Evolutionary conservation across 2,329 filamentous ascomycete species (phyloP), one percentile per base, ranked within the genome.

Genomic region (Cytospora piceicola): DNA sequence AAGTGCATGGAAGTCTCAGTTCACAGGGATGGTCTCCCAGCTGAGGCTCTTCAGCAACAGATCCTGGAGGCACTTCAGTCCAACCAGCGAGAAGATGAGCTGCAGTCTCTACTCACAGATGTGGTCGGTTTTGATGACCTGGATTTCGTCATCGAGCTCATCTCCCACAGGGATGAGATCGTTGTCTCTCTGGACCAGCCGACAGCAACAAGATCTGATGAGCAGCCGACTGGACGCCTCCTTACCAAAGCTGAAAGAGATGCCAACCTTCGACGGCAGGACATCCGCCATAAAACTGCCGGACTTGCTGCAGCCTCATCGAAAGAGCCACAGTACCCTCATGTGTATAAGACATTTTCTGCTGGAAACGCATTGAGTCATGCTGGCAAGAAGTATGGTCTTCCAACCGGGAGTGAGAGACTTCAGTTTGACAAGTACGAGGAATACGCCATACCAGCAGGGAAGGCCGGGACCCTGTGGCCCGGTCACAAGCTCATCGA

Each of bases 111-210:
- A 51, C 83, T 99, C 42, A 93, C 92, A 0, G 95, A 99, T 72
- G 86, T 97, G 53, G 83, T 99, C 67, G 95, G 96, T 0, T 98
- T 94, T 72, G 93, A 95, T 71, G 93, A 98, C 73, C 82, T 99
- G 22, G 94, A 99, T 70, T 89, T 99, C 72, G 90, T 98, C 61
- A 94, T 94, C 68, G 92, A 97, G 69, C 81, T 98, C n/a, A 90
- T 98, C 61, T 85, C 88, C 2, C 88, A 94, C 75, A 87, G 93
- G 61, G 80, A 85, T 60, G 86, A 91, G 55, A 86, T 98, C 54
- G 76, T 89, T 14, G 74, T 79, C 14, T 73, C 78, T 4, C 72
- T 77, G 61, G 75, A 76, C 58, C 72, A 70, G 65, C 68, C 68
- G 63, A 64, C 67, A 70, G 67, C 72, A 71, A 75, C 83, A 71